phyloP scores from a whole-genome alignment of 306 rosid species.

The Carpinus fangiana region DNA sequence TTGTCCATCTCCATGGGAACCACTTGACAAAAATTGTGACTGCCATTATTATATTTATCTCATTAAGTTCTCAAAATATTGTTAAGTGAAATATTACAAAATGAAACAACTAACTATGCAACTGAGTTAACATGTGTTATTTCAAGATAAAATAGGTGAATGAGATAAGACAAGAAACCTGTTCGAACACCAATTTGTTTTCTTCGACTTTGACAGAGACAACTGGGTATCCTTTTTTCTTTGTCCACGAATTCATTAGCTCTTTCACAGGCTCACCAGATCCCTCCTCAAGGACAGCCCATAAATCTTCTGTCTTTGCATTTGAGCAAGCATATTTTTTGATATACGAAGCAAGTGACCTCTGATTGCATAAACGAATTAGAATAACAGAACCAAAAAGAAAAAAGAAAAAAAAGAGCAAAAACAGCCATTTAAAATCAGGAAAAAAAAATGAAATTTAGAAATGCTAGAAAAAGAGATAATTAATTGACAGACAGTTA shows the following conservation, averaged over 20 bases:
- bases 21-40: constrained; percentile 80
- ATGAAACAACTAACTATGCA: too few relatives aligned
- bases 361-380: constrained; percentile 49
- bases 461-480: too few relatives aligned
- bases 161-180: constrained; percentile 52
- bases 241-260: constrained; percentile 90
- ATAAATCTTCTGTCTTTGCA: constrained; percentile 90
- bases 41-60: constrained; percentile 29
- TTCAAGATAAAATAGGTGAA: not conserved
- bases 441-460: not conserved
- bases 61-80: not conserved
- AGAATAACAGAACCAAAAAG: too few relatives aligned
- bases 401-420: not conserved
- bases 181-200: constrained; percentile 75
- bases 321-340: constrained; percentile 74
- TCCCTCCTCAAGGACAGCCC: constrained; percentile 94
- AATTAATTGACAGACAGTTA: not conserved
- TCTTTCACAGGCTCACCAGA: constrained; percentile 89
- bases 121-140: not conserved
- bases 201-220: constrained; percentile 62
- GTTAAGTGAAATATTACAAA: constrained; percentile 6
- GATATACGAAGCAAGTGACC: constrained; percentile 87
- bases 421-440: not conserved
- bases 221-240: constrained; percentile 92
- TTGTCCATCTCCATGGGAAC: constrained; percentile 71